phyloP scores from a whole-genome alignment of 768 basidiomycete species.

The Rossbeevera mucosa region DNA sequence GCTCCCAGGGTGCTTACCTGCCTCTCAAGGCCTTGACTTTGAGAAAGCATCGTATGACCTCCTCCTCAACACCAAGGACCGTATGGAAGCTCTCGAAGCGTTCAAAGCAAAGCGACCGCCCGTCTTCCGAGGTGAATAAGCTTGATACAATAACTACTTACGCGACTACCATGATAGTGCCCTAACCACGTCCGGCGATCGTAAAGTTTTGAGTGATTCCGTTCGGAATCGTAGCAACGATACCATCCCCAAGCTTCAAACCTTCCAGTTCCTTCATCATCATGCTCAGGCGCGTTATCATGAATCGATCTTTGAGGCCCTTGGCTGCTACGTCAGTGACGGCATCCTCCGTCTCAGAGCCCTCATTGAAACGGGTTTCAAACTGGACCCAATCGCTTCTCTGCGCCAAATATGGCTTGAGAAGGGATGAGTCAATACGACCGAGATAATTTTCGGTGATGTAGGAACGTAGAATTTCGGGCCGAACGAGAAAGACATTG shows the following conservation, averaged over 20 bases:
- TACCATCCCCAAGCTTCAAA: conserved; percentile 53
- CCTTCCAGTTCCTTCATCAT: conserved; percentile 88
- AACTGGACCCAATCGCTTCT: conserved; percentile 90
- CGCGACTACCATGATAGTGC: conserved; percentile 5
- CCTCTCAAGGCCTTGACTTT: conserved; percentile 75
- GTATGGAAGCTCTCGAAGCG: conserved; percentile 78
- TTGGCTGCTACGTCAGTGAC: conserved; percentile 37
- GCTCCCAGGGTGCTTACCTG: background rate
- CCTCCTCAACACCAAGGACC: conserved; percentile 69
- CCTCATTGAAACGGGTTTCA: conserved; percentile 73
- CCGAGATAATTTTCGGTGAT: conserved; percentile 93
- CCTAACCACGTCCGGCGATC: conserved; percentile 39
- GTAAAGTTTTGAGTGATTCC: conserved; percentile 54
- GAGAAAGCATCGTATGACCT: conserved; percentile 83
- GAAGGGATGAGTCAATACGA: conserved; percentile 78
- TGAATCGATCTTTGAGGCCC: conserved; percentile 52
- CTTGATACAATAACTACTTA: background rate
- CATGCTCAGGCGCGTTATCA: conserved; percentile 67
- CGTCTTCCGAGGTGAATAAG: conserved; percentile 73
- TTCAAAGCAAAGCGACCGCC: conserved; percentile 82
- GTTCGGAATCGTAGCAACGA: conserved; percentile 55
- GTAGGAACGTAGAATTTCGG: conserved; percentile 92
- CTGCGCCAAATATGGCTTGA: conserved; percentile 87
- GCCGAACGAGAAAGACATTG: conserved; percentile 93
- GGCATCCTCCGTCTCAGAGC: conserved; percentile 40